phyloP scores from a whole-genome alignment of 176 grass and related monocot species.

The Puccinellia tenuiflora region DNA sequence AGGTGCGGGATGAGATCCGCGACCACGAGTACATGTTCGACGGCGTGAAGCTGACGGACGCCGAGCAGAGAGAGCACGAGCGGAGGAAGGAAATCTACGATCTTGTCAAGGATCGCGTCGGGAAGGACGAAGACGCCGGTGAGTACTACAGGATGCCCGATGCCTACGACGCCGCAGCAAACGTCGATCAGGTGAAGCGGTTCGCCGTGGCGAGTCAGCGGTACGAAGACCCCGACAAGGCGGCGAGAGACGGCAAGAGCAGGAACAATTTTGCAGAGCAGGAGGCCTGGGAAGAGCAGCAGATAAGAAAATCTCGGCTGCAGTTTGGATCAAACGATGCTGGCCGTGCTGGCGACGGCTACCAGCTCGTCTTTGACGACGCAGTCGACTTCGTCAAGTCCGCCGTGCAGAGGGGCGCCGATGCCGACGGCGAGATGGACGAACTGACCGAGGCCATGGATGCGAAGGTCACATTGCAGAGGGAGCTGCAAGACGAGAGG shows the following conservation, averaged over 20 bases:
- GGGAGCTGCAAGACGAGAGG: constrained; percentile 34
- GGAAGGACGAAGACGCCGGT: not conserved
- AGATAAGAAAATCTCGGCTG: constrained; percentile 18
- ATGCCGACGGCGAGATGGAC: constrained; percentile 3
- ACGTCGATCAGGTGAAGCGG: constrained; percentile 25
- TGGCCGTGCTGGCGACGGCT: not conserved
- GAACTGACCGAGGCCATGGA: not conserved
- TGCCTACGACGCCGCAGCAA: constrained; percentile 19
- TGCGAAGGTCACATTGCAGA: not conserved
- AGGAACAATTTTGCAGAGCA: constrained; percentile 5
- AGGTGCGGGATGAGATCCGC: not conserved
- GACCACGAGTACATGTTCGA: constrained; percentile 17
- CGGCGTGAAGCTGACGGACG: constrained; percentile 16
- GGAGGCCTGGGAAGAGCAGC: constrained; percentile 37
- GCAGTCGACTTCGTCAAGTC: constrained; percentile 30
- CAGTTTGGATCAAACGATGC: constrained; percentile 21
- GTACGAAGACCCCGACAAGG: not conserved
- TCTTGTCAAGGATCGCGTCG: not conserved
- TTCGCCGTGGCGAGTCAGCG: constrained; percentile 14
- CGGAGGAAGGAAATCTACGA: constrained; percentile 12
- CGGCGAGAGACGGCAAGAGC: not conserved
- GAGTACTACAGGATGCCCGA: constrained; percentile 37
- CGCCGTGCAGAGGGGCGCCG: not conserved
- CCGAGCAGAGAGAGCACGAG: not conserved
- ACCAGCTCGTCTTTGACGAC: constrained; percentile 16